Percentiles rank a stretch among this genome's conserved stretches.
phyloP scores from a whole-genome alignment of 148 eudicot species.

The Rhododendron henanense region DNA sequence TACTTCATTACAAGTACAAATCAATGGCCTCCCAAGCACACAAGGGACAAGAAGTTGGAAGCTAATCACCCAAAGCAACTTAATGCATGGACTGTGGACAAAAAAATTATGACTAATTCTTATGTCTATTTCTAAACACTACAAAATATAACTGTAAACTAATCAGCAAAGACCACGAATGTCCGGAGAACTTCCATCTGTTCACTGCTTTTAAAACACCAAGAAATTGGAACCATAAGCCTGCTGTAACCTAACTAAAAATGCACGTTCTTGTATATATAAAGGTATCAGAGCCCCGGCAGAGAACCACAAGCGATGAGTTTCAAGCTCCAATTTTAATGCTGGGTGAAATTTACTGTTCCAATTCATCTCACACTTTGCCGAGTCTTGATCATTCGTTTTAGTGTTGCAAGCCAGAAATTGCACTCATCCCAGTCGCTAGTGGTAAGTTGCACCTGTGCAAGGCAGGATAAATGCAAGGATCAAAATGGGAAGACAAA shows the following conservation, averaged over 20 bases:
- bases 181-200: slow-evolving; percentile 13
- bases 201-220: slow-evolving; percentile 6
- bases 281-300: slow-evolving; percentile 7
- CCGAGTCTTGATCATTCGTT: slow-evolving; percentile 24
- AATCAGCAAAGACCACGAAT: background rate
- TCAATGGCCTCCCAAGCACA: background rate
- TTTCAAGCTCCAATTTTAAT: background rate
- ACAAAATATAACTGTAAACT: slow-evolving; percentile 3
- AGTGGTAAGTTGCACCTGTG: slow-evolving; percentile 26
- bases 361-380: slow-evolving; percentile 15
- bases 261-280: slow-evolving; percentile 19
- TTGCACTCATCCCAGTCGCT: slow-evolving; percentile 31
- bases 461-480: background rate
- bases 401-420: slow-evolving; percentile 26
- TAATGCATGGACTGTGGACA: background rate
- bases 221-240: slow-evolving; percentile 7
- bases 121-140: slow-evolving; percentile 7
- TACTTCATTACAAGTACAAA: background rate
- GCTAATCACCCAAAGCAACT: background rate
- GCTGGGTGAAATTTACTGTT: background rate
- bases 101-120: background rate
- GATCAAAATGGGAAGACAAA: background rate
- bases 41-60: background rate
- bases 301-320: background rate
- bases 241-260: background rate